Evolutionary conservation across 1,284 basidiomycete genomes (phyloP).

Genomic region (Ceratobasidium sp.): DNA sequence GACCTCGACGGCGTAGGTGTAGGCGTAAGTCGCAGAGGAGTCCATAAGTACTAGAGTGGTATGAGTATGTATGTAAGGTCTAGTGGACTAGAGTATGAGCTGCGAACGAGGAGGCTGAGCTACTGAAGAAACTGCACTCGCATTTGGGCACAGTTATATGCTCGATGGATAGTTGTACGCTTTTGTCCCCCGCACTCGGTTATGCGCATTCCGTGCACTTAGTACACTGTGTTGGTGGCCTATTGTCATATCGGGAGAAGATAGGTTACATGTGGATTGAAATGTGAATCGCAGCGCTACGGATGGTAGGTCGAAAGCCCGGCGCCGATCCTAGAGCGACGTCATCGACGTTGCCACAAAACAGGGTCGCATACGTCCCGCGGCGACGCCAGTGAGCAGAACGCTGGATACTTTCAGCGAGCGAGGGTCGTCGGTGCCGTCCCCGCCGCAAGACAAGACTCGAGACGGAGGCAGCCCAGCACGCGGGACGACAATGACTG

Average conservation of each 20-base stretch:
- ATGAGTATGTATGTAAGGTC: neutral
- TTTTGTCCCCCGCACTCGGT: neutral
- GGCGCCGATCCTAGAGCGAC: too few species aligned
- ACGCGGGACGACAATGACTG: too few species aligned
- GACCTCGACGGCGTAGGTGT: conserved; percentile 19
- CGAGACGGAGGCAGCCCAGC: too few species aligned
- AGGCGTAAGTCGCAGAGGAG: conserved; percentile 22
- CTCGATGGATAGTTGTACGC: neutral
- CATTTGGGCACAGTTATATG: neutral
- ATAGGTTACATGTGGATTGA: neutral
- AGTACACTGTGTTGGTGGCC: neutral
- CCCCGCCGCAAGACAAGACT: too few species aligned
- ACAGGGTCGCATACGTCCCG: too few species aligned
- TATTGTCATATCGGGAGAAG: neutral
- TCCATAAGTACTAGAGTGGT: conserved; percentile 18
- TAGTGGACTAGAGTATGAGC: neutral
- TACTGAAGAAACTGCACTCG: neutral
- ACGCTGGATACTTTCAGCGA: too few species aligned
- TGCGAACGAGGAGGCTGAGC: neutral
- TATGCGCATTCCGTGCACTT: neutral
- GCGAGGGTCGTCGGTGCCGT: too few species aligned
- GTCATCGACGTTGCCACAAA: too few species aligned
- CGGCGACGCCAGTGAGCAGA: too few species aligned
- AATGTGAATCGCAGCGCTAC: too few species aligned
- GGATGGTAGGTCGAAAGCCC: too few species aligned